Evolutionary conservation across 345 rosid species (phyloP).

Genomic region (Eucalyptus sp.): DNA sequence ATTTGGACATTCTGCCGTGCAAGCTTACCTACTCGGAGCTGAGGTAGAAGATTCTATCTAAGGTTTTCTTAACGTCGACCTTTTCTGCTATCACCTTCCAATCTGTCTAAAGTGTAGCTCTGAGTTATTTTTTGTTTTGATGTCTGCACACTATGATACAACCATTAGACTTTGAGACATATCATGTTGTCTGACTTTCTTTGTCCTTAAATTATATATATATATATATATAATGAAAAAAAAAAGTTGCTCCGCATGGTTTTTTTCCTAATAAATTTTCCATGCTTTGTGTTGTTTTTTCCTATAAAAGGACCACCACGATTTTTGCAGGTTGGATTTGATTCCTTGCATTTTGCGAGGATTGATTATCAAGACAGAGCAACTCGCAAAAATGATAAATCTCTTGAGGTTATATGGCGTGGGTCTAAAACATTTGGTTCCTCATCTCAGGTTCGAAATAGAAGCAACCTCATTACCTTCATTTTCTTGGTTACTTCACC

Average conservation of each 20-base stretch:
- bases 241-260: not conserved
- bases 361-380: slow-evolving; percentile 88
- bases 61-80: not conserved
- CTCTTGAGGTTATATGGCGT: slow-evolving; percentile 77
- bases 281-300: not conserved
- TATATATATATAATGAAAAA: too few species aligned
- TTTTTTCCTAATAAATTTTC: not conserved
- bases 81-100: not conserved
- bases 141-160: not conserved
- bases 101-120: not conserved
- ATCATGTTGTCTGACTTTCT: not conserved
- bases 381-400: slow-evolving; percentile 43
- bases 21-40: slow-evolving; percentile 74
- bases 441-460: slow-evolving; percentile 53
- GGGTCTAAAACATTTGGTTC: slow-evolving; percentile 85
- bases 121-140: not conserved
- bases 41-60: slow-evolving; percentile 19
- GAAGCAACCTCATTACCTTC: not conserved
- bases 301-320: not conserved
- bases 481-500: not conserved
- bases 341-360: slow-evolving; percentile 83
- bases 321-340: slow-evolving; percentile 54
- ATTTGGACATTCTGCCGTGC: slow-evolving; percentile 89
- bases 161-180: not conserved
- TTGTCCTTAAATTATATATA: not conserved